Evolutionary conservation across 2,329 filamentous ascomycete genomes (phyloP), one percentile per base, ranked within the genome.

Genomic region (Coccinonectria pachysandricola): DNA sequence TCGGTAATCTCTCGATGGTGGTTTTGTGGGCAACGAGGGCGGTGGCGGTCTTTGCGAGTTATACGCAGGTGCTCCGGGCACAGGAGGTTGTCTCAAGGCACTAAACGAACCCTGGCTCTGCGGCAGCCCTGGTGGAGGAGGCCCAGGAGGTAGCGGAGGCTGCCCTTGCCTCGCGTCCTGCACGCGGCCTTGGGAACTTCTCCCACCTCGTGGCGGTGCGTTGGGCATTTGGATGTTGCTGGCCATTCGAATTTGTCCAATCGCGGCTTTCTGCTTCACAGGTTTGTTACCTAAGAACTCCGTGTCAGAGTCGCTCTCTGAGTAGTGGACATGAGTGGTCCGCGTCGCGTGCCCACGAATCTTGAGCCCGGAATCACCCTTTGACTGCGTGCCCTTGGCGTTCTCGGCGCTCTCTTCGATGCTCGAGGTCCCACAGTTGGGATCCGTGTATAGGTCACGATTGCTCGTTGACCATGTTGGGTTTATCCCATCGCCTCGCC

Each of bases 391-490:
- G 18, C 36, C 30, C 11, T 19, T 47, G 43, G 25, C 46, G 43
- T 29, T 25, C 19, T 31, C 36, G 21, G 35, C 35, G 6, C 32
- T 39, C 15, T 50, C 49, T 26, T 54, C 52, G 24, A 70, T 57
- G 20, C 60, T 53, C 6, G 49, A 32, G 14, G 54, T 40, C 4
- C 48, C 41, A 28, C 60, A 66, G 7, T 53, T 39, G 5, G 56
- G 44, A 41, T 75, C 65, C 14, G 71, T 25, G 39, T 71, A 75
- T 18, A 53, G 53, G 27, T 60, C 49, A 10, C 59, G 53, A 37
- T 69, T 72, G 22, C 50, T 46, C 28, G 58, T 43, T 15, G 65
- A 66, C 70, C 71, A 77, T 1, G 66, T 71, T 24, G 61, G 55
- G 32, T 55, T 60, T 8, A 34, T 25, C 5, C 40, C 27, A 14